These are phyloP conservation scores for Pecoramyces ruminantium DNA, from an alignment of 192 early-diverging fungal species.

Conservation along the genomic window DNA sequence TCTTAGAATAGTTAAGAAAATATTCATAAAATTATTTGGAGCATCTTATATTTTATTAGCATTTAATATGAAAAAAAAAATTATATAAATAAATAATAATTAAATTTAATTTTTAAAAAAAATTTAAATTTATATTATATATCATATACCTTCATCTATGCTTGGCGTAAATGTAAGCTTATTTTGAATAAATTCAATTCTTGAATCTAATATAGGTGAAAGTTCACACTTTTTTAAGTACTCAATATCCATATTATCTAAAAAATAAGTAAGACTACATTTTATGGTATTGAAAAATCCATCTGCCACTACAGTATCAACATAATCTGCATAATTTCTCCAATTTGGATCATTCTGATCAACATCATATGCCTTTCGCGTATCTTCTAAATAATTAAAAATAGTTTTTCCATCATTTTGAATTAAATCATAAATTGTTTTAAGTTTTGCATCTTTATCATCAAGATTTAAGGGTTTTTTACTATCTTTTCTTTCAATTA, in stretches of 20 bases:
- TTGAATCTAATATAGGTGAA: constrained; percentile 37
- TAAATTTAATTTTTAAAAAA: not conserved
- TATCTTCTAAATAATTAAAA: constrained; percentile 25
- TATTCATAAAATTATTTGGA: constrained; percentile 14
- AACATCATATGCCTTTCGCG: constrained; percentile 18
- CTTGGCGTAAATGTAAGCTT: constrained; percentile 33
- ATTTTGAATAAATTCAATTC: constrained; percentile 36
- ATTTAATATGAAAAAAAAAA: not conserved
- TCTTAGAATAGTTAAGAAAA: constrained; percentile 27
- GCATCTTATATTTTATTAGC: constrained; percentile 14
- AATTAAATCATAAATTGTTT: constrained; percentile 28
- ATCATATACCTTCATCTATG: constrained; percentile 31
- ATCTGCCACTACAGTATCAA: constrained; percentile 31
- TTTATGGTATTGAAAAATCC: constrained; percentile 34
- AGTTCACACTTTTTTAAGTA: constrained; percentile 16
- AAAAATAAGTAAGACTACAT: constrained; percentile 33
- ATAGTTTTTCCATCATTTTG: constrained; percentile 30
- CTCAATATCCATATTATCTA: constrained; percentile 35
- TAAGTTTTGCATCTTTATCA: constrained; percentile 39
- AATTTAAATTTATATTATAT: not conserved
- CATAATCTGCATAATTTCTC: constrained; percentile 26
- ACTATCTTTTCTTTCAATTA: constrained; percentile 40
- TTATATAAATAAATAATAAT: constrained; percentile 1
- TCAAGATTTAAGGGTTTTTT: constrained; percentile 44
- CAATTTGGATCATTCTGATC: constrained; percentile 27